Base-by-base conservation (phyloP, 805 yeast species). In the Lipomyces japonicus region DNA sequence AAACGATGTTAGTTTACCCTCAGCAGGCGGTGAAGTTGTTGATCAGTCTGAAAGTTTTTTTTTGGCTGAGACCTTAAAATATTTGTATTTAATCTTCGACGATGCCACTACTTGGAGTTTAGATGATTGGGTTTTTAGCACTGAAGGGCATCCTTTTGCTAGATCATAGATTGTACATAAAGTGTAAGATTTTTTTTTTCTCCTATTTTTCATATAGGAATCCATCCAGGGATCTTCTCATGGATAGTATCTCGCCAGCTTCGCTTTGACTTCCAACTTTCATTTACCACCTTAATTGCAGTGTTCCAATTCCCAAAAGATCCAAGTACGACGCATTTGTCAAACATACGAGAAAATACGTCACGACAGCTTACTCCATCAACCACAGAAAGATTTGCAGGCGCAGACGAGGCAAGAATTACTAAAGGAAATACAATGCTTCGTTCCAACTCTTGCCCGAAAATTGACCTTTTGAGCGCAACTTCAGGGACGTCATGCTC, bases 11-110 rank as follows among this genome's bases (percentile, higher is more conserved):
- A 67, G 72, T 0, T 21, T 51, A 19, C 54, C 57, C 12, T 53
- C 48, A 18, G 58, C 48, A 9, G 53, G 57, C 2, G 54, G 57
- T 1, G 9, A 12, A 2, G 39, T 57, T 2, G 49, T 62, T 3
- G 71, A 74, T 46, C 57, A 62, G 2, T 49, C 71, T 23, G 79
- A 77, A 46, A 73, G 77, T 39, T 73, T 71, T 58, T 78, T 79
- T 74, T 68, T 75, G 61, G 72, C 79, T 24, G 79, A 76, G 60
- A 77, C 80, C 25, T 62, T 78, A 59, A 78, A 78, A 58, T 77
- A 76, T 57, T 72, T 72, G 50, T 75, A 70, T 55, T 61, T 76
- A 42, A 62, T 76, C 39, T 75, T 75, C 52, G 73, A 71, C 42
- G 75, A 72, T 37, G 58, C 59, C 12, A 44, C 45, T 57, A 60